Base-by-base conservation (phyloP, 345 rosid species). In the Eucalyptus regnans region DNA sequence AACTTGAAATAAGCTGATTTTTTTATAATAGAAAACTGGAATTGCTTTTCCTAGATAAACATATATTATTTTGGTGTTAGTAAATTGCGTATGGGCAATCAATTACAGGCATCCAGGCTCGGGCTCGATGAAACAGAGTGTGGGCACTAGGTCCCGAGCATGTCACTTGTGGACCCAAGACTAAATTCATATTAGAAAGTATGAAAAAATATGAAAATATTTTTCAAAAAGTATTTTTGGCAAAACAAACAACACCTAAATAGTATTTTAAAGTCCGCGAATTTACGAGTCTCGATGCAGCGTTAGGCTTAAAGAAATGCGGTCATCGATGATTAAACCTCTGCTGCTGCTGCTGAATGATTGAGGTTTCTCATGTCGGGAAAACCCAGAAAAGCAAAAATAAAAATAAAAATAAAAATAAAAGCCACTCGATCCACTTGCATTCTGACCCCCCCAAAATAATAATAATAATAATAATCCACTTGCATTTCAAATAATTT, bases 11-110 rank as follows among this genome's bases (percentile, higher is more conserved):
- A 56, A 56, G 9, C 1, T 56, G 12, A 23, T 1, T 43, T 43
- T 43, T 43, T 43, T 43, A 7, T 6, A 20, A 52, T 52, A 52
- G 10, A 52, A 52, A 52, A 8, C 1, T 23, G 22, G 25, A 52
- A 52, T 56, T 23, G 29, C 4, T 23, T 56, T 56, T 56, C 6
- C 29, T 23, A 56, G 29, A 23, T 56, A 56, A 56, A 23, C 1
- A 23, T 23, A 23, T 23, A 23, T 22, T 56, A 23, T 56, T 22
- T 1, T 0, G 29, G 29, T 0, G 62, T 9, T 56, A 3, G 10
- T 23, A 23, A 56, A 22, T 56, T 56, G 13, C 62, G 62, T 29
- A 56, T 56, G 29, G 62, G 10, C 29, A 52, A 52, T 52, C 10
- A 0, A 52, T 52, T 52, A 20, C 58, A 52, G 10, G 58, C 58